These are phyloP conservation scores for Kappamyces sp. DNA, from an alignment of 192 early-diverging fungal genomes.

Conservation along the genomic window DNA sequence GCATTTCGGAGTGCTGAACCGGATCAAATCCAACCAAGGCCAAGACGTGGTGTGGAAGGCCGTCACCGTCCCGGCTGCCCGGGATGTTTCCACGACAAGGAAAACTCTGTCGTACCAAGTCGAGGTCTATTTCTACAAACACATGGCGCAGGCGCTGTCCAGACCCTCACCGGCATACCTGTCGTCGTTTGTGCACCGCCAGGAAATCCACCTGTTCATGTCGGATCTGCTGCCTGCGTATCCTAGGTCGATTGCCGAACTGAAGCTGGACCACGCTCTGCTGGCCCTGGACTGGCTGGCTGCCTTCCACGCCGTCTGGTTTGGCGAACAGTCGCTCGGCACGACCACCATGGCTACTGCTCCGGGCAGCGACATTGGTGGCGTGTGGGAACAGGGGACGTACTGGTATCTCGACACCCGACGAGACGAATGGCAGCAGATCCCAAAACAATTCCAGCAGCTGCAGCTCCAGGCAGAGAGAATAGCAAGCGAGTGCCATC, in stretches of 20 bases:
- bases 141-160: conserved; percentile 2
- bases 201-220: conserved; percentile 16
- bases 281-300: conserved; percentile 26
- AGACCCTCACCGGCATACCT: conserved; percentile 1
- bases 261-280: conserved; percentile 1
- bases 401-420: conserved; percentile 33
- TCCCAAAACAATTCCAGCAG: not conserved
- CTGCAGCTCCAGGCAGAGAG: not conserved
- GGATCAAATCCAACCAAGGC: too few relatives aligned
- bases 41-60: too few relatives aligned
- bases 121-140: conserved; percentile 18
- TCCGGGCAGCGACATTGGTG: not conserved
- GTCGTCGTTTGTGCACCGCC: not conserved
- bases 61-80: too few relatives aligned
- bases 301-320: conserved; percentile 26
- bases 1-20: too few relatives aligned
- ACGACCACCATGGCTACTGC: not conserved
- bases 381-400: conserved; percentile 19
- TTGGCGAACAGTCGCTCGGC: conserved; percentile 8
- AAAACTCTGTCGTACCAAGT: conserved; percentile 24
- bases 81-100: not conserved
- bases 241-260: not conserved
- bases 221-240: conserved; percentile 17
- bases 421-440: conserved; percentile 13
- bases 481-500: not conserved